phyloP scores from a whole-genome alignment of 2,329 filamentous ascomycete genomes.

The Trichoderma atroviride region DNA sequence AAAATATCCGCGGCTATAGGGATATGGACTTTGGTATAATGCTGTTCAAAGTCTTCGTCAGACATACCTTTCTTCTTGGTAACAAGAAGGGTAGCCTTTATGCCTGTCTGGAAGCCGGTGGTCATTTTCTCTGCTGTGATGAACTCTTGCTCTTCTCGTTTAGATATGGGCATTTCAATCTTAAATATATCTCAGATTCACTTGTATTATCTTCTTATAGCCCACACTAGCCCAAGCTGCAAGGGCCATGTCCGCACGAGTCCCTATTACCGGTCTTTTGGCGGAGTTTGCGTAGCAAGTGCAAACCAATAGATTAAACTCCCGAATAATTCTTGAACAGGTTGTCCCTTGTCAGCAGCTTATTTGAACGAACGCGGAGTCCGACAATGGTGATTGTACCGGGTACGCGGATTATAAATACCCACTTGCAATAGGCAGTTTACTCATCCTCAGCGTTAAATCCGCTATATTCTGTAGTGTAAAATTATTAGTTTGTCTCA shows the following conservation, averaged over 20 bases:
- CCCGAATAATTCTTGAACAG: not conserved
- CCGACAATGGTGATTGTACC: not conserved
- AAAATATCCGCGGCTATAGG: not conserved
- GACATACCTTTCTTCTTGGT: slow-evolving; percentile 17
- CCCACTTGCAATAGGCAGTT: not conserved
- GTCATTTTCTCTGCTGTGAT: not conserved
- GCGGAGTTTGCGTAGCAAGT: not conserved
- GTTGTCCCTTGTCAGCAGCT: not conserved
- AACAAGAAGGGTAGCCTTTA: slow-evolving; percentile 3
- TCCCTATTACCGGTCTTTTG: not conserved
- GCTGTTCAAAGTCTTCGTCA: slow-evolving; percentile 7
- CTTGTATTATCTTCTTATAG: not conserved
- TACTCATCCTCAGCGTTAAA: not conserved
- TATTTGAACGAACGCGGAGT: not conserved
- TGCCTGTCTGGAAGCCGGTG: not conserved
- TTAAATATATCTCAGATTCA: not conserved
- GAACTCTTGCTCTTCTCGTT: not conserved
- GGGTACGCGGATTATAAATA: too few species aligned
- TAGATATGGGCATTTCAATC: not conserved
- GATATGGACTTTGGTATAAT: slow-evolving; percentile 6
- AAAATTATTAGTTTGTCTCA: too few species aligned
- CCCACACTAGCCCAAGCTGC: not conserved
- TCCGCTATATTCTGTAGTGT: too few species aligned
- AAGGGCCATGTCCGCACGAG: not conserved
- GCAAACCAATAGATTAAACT: not conserved